phyloP scores from a whole-genome alignment of 75 land plant genomes.

The Picea glauca region DNA sequence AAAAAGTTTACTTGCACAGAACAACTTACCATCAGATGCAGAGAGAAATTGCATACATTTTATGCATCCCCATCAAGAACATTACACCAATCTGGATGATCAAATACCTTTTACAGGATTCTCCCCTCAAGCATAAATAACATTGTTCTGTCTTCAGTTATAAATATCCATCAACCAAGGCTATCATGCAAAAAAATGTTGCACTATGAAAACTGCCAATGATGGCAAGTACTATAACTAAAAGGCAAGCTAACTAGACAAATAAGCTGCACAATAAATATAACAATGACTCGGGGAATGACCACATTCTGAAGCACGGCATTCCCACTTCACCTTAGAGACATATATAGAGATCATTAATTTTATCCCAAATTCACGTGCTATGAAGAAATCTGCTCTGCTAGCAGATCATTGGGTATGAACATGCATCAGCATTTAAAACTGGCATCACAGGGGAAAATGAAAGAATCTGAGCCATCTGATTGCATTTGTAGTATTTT shows the following conservation, averaged over 20 bases:
- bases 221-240: background rate
- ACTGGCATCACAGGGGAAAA: slow-evolving; percentile 9
- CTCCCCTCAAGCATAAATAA: background rate
- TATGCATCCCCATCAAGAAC: background rate
- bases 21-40: background rate
- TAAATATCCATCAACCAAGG: background rate
- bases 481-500: slow-evolving; percentile 4
- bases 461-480: slow-evolving; percentile 13
- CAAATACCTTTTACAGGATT: background rate
- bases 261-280: slow-evolving; percentile 1
- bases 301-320: background rate
- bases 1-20: too few species aligned
- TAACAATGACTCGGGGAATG: background rate
- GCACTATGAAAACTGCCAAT: slow-evolving; percentile 1
- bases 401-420: background rate
- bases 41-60: background rate
- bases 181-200: background rate
- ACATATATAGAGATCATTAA: background rate
- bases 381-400: background rate
- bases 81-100: background rate
- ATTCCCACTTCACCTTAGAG: background rate
- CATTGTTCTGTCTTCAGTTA: background rate
- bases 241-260: background rate
- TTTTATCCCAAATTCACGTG: slow-evolving; percentile 3
- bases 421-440: slow-evolving; percentile 7